Evolutionary conservation across 371 early-diverging fungal genomes (phyloP), one percentile per base, ranked within the genome.

Genomic region (Umbelopsis sp.): DNA sequence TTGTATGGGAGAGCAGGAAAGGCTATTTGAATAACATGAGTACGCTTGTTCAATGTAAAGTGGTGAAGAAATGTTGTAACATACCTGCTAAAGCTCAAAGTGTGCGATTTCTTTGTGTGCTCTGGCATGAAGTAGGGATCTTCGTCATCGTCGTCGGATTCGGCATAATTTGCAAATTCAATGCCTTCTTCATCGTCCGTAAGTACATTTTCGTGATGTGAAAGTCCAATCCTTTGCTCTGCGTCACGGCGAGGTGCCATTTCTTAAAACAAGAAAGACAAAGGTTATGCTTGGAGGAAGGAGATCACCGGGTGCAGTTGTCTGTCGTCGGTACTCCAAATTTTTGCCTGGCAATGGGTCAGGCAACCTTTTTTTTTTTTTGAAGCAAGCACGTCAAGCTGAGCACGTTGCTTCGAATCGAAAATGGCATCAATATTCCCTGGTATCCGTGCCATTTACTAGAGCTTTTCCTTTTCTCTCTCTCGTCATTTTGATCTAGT

Each of bases 111-210:
- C 71, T 80, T 81, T 32, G 76, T 78, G 71, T 84, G 84, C 51
- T 77, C 76, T 20, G 84, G 78, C 82, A 81, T 81, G 63, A 76
- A 84, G 52, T 76, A 84, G 32, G 84, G 84, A 73, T 84, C 84
- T 70, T 84, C 84, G 65, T 84, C 84, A 46, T 84, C 84, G 53
- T 84, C 84, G 68, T 84, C 84, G 25, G 82, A 81, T 50, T 84
- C 84, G 9, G 80, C 84, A 63, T 84, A 84, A 18, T 77, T 80
- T 20, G 80, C 79, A 70, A 84, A 84, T 52, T 84, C 84, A 25
- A 80, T 79, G 20, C 80, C 80, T 65, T 84, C 84, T 65, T 84
- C 80, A 46, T 83, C 83, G 63, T 76, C 74, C 11, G 80, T 80
- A 3, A 76, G 73, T 38, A 45, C 8, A 53, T 67, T 57, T 12